Conservation (phyloP, 352 stramenopile genomes). For the Pythium sp. region DNA sequence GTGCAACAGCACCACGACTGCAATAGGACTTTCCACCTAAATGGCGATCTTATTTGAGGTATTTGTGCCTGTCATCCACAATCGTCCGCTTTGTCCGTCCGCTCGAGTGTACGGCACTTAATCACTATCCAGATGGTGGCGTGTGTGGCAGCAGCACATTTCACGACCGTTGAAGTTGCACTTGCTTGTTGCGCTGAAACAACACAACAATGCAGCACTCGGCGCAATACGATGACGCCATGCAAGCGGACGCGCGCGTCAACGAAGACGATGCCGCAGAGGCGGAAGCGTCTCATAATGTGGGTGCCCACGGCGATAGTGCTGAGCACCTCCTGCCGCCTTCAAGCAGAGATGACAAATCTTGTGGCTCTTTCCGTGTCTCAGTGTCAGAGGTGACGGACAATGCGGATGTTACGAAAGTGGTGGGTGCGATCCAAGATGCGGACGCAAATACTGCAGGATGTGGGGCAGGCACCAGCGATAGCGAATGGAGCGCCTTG, state of each 20-base stretch:
- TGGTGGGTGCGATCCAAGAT: too few species aligned
- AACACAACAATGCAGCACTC: background rate
- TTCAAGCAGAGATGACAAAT: background rate
- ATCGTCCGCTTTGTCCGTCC: background rate
- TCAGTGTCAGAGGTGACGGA: background rate
- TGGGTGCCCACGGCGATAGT: background rate
- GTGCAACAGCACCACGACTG: too few species aligned
- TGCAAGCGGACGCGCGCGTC: background rate
- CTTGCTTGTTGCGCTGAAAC: background rate
- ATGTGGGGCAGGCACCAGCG: background rate
- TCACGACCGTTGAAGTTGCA: background rate
- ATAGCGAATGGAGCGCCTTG: background rate
- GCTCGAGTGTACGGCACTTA: background rate
- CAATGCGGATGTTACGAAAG: too few species aligned
- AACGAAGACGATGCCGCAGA: background rate
- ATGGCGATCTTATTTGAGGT: too few species aligned
- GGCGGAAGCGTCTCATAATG: background rate
- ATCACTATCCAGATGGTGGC: background rate
- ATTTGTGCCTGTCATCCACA: too few species aligned
- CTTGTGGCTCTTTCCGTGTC: background rate
- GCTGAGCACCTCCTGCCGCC: background rate
- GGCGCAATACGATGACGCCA: background rate
- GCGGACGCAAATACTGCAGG: background rate
- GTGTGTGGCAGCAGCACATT: background rate
- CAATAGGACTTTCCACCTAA: too few species aligned